Base-by-base conservation (phyloP, 2,329 filamentous ascomycete genomes). In the Fragosphaeria purpurea region DNA sequence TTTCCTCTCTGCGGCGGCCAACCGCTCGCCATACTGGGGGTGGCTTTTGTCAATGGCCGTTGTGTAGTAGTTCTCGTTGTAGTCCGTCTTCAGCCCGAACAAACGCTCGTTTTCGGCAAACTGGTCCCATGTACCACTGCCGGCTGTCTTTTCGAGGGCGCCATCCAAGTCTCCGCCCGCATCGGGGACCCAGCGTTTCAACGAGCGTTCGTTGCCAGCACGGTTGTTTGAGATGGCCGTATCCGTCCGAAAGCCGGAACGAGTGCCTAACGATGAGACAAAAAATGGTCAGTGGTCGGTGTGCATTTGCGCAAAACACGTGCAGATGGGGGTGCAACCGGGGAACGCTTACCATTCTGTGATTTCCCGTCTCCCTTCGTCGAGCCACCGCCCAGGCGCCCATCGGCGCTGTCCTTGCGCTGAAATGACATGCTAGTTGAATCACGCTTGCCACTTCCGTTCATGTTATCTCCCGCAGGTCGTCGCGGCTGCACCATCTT, bases 31-130 rank as follows among this genome's bases (percentile, higher is more conserved):
- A 67, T 94, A 96, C 49, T 85, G 75, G 1, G 93, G 90, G 59
- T 95, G 83, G 56, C 69, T 86, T 61, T 83, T 88, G 67, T 98
- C 82, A 62, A 98, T 94, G 41, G 80, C 71, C 8, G 93, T 98
- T 1, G 93, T 98, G 70, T 98, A 98, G 42, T 93, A 81, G 59
- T 87, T 89, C 68, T 97, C 93, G 62, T 97, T 83, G 64, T 97
- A 98, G 60, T 89, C 88, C 48, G 86, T 93, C 67, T 82, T 88
- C 40, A 94, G 70, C 38, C 93, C 93, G 62, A 95, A 97, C 34
- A 88, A 80, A 50, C 82, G 77, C 67, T 94, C 87, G 62, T 97
- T 97, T 55, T 79, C 83, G 52, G 87, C 86, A 62, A 98, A 98
- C 65, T 98, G 93, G 64, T 98, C 91, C 93, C 93, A 98, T 8